phyloP scores from a whole-genome alignment of 805 yeast species.

The Candida rishiriensis region DNA sequence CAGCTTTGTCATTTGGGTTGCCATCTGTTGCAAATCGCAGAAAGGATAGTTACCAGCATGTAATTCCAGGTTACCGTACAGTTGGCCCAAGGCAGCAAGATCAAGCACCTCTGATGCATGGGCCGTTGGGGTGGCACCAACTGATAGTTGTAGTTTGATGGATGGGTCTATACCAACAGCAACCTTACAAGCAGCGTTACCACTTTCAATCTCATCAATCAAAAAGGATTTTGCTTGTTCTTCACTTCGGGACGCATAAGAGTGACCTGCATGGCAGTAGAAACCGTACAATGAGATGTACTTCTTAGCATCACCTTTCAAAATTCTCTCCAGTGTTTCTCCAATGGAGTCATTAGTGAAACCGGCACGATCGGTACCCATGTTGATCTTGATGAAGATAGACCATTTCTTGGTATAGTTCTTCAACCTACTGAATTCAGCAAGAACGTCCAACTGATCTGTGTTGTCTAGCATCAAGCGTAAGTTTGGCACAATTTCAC shows the following conservation, averaged over 20 bases:
- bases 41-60: constrained; percentile 81
- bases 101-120: constrained; percentile 43
- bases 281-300: constrained; percentile 55
- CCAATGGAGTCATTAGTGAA: constrained; percentile 29
- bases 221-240: constrained; percentile 45
- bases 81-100: constrained; percentile 26
- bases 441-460: constrained; percentile 50
- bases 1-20: constrained; percentile 53
- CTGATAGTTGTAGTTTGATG: constrained; percentile 48
- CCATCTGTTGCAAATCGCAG: constrained; percentile 73
- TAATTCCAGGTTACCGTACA: constrained; percentile 49
- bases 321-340: constrained; percentile 29
- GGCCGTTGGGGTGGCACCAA: constrained; percentile 82
- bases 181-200: constrained; percentile 45
- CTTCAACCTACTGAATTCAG: constrained; percentile 29
- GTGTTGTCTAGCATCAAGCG: constrained; percentile 58
- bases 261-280: constrained; percentile 78
- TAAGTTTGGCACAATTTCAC: constrained; percentile 38
- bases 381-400: constrained; percentile 61
- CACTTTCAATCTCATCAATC: constrained; percentile 54
- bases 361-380: constrained; percentile 75
- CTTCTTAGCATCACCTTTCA: constrained; percentile 21
- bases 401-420: constrained; percentile 45
- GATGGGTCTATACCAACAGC: constrained; percentile 34
- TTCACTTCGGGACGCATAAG: constrained; percentile 46